Conservation (phyloP, 257 asterid species). For the Solanum pennellii region DNA sequence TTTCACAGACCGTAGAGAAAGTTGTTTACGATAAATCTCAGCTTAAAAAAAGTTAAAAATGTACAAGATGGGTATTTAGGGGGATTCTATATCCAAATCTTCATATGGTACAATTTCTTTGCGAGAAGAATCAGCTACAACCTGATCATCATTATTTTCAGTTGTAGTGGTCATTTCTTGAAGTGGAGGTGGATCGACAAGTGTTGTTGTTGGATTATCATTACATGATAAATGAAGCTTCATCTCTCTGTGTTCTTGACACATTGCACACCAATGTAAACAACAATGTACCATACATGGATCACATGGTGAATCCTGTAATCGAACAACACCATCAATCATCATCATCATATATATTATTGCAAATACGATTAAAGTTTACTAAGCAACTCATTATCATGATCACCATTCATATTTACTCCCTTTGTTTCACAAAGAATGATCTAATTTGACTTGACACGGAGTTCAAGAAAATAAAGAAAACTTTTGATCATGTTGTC, state of each 20-base stretch:
- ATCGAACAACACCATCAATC: background rate
- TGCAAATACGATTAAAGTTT: background rate
- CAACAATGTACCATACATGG: constrained; percentile 81
- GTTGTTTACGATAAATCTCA: background rate
- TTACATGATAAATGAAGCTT: constrained; percentile 30
- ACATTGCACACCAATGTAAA: constrained; percentile 84
- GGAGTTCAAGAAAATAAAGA: too few relatives aligned
- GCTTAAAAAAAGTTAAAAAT: background rate
- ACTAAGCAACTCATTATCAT: background rate
- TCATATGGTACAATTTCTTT: constrained; percentile 10
- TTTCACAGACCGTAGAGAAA: background rate
- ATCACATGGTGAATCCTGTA: constrained; percentile 75
- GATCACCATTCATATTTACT: background rate
- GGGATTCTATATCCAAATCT: constrained; percentile 39
- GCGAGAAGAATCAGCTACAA: constrained; percentile 5
- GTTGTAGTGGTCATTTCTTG: constrained; percentile 58
- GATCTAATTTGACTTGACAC: too few relatives aligned
- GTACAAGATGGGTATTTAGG: constrained; percentile 1
- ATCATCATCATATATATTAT: background rate
- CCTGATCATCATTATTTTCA: constrained; percentile 2
- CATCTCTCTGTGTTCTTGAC: constrained; percentile 79
- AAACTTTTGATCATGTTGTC: too few relatives aligned
- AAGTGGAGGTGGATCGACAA: constrained; percentile 39
- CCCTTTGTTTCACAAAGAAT: too few relatives aligned
- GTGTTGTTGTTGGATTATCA: constrained; percentile 4